Base-by-base conservation (phyloP, 768 basidiomycete species). In the Boletellus emodensis region DNA sequence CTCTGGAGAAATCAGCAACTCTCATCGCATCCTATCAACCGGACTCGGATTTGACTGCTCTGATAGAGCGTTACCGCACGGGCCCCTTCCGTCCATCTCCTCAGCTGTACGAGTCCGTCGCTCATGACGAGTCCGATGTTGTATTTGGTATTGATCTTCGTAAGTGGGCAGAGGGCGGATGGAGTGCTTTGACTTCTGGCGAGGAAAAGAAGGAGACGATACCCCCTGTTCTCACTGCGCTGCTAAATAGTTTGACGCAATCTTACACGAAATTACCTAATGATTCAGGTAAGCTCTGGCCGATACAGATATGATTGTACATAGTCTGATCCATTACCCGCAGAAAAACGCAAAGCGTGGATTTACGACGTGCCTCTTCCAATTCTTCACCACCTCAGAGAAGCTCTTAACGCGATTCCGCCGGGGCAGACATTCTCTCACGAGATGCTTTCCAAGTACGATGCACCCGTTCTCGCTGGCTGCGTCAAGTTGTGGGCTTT, bases 341-440 rank as follows among this genome's bases (percentile, higher is more conserved):
- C 62, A 84, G 94, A 94, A 65, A 87, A 82, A 63, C 83, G 94
- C 51, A 92, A 87, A 72, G 73, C 85, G 4, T 97, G 94, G 94
- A 90, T 97, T 47, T 98, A 96, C 68, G 92, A 97, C 59, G 88
- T 90, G 4, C 93, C 94, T 1, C 77, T 98, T 6, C 74, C 82
- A 2, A 81, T 83, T 22, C 79, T 88, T 14, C 94, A 98, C 60
- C 86, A 87, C 51, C 82, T 97, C 28, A 84, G 94, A 49, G 90
- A 93, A 68, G 76, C 77, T 6, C 73, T 97, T 46, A 95, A 96
- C 63, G 81, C 77, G 10, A 69, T 88, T n/a, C 84, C 80, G 7
- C 65, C 68, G 48, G 61, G 71, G 52, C 67, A 74, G 28, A 72
- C 75, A 39, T 72, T 82, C 28, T 69, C 79, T 6, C 55, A 69